Base-by-base conservation (phyloP, 2,329 filamentous ascomycete genomes). In the Fusarium brachygibbosum region DNA sequence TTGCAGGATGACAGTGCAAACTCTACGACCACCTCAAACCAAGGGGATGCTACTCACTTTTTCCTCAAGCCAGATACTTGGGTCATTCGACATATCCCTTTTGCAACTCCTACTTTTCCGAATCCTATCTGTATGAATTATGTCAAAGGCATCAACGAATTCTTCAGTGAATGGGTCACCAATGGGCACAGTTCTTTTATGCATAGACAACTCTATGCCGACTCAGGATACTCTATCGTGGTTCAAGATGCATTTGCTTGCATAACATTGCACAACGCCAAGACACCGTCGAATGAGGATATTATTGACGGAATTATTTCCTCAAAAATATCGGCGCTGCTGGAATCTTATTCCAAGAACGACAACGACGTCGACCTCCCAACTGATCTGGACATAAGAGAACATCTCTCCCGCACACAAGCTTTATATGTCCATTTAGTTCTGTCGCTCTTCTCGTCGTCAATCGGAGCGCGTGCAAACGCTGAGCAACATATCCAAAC, bases 71-170 rank as follows among this genome's bases (percentile, higher is more conserved):
- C 37, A 0, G 51, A 64, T 2, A 23, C 50, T 0, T 64, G 51
- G 61, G 6, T 13, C 6, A 45, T 64, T 6, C 50, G 44, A 2
- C 61, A 64, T 3, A 58, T 64, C 3, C 50, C 59, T 0, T 63
- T 64, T 0, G 58, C 38, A 0, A 58, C 59, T 0, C 59, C 61
- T 1, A 23, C 51, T 0, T 64, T 64, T 4, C 14, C 51, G 1
- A 58, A 64, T 4, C 34, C 38, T 1, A 45, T 64, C 2, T 64
- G 61, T 0, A 64, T 64, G 61, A 64, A 64, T 13, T 64, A 58
- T 0, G 7, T 64, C 0, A 32, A 23, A 4, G 59, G 61, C 0
- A 38, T 64, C 0, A 51, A 40, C 1, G 51, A 44, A 0, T 64
- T 64, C 28, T 64, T 64, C 0, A 45, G 19, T 0, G 59, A 64